A percentile compares a stretch with the other conserved stretches of the same genome.
Conservation (phyloP, 495 filamentous ascomycete species). For the Terfezia claveryi region DNA sequence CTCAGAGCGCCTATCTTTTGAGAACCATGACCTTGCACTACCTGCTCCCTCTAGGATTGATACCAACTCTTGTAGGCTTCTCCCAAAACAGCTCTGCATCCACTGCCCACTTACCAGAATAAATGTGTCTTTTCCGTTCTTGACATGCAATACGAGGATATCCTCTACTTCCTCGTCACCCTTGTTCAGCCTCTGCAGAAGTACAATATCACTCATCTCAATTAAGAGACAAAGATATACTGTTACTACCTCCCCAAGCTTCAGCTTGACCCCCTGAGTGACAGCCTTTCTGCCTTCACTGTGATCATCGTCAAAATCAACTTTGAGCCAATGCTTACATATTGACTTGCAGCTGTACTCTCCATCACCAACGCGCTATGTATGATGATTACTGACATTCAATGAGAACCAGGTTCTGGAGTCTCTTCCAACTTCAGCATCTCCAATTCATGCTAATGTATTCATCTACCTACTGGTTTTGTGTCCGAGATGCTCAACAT, state of each 20-base stretch:
- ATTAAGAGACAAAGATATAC: conserved; percentile 44
- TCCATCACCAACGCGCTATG: not conserved
- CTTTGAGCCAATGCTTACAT: conserved; percentile 10
- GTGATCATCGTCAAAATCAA: conserved; percentile 4
- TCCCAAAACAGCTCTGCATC: conserved; percentile 63
- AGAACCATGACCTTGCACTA: conserved; percentile 30
- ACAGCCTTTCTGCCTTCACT: not conserved
- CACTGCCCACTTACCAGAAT: conserved; percentile 57
- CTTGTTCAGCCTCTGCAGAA: conserved; percentile 52
- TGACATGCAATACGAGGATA: conserved; percentile 70
- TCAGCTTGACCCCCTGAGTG: conserved; percentile 29
- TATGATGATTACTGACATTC: not conserved
- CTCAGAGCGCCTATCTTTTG: conserved; percentile 2
- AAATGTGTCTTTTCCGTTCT: conserved; percentile 74
- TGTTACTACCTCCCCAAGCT: conserved; percentile 62
- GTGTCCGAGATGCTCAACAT: conserved; percentile 9
- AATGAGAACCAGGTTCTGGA: conserved; percentile 13
- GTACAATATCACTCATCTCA: conserved; percentile 27
- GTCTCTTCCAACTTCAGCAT: conserved; percentile 9
- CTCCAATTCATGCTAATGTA: conserved; percentile 15
- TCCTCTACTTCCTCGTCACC: conserved; percentile 47
- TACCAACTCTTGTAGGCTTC: conserved; percentile 62
- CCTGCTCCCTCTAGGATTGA: conserved; percentile 46
- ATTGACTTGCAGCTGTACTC: not conserved
- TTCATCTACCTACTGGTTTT: conserved; percentile 17